Evolutionary conservation across 1,284 basidiomycete genomes (phyloP).

Genomic region (Trichosporon faecale): DNA sequence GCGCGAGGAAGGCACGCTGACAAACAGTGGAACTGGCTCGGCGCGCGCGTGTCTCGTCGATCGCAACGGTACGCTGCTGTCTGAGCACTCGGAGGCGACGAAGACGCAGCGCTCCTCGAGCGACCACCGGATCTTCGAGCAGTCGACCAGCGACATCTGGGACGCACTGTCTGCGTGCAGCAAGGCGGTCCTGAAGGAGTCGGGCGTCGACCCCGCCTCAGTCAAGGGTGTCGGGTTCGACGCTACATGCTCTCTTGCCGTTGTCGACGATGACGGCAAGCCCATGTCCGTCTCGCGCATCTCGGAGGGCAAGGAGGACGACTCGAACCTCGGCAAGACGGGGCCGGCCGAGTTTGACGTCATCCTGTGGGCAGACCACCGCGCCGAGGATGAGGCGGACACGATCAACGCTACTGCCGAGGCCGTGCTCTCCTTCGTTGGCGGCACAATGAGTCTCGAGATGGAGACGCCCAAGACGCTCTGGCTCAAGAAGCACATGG

Average conservation of each 20-base stretch:
- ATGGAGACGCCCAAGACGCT: conserved; percentile 97
- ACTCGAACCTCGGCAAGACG: conserved; percentile 55
- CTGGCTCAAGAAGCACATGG: conserved; percentile 91
- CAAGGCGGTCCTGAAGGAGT: conserved; percentile 62
- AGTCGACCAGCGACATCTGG: conserved; percentile 78
- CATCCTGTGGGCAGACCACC: conserved; percentile 84
- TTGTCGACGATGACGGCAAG: conserved; percentile 68
- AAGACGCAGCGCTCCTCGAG: conserved; percentile 76
- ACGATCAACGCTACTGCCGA: conserved; percentile 82
- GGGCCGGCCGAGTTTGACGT: conserved; percentile 69
- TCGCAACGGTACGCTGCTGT: conserved; percentile 69
- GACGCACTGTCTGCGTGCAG: conserved; percentile 67
- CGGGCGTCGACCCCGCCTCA: conserved; percentile 61
- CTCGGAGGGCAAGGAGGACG: conserved; percentile 31
- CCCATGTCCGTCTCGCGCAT: conserved; percentile 73
- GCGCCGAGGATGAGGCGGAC: conserved; percentile 86
- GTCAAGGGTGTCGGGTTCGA: conserved; percentile 94
- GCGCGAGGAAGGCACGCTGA: conserved; percentile 19
- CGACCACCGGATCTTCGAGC: conserved; percentile 90
- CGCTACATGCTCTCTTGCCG: conserved; percentile 93
- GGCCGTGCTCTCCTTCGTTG: conserved; percentile 88
- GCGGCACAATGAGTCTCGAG: conserved; percentile 95
- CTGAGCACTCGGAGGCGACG: conserved; percentile 63
- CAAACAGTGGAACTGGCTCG: conserved; percentile 78
- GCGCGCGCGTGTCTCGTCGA: conserved; percentile 82